These are phyloP conservation scores for Lichenothelia convexa DNA, from an alignment of 495 filamentous ascomycete genomes.

Conservation along the genomic window DNA sequence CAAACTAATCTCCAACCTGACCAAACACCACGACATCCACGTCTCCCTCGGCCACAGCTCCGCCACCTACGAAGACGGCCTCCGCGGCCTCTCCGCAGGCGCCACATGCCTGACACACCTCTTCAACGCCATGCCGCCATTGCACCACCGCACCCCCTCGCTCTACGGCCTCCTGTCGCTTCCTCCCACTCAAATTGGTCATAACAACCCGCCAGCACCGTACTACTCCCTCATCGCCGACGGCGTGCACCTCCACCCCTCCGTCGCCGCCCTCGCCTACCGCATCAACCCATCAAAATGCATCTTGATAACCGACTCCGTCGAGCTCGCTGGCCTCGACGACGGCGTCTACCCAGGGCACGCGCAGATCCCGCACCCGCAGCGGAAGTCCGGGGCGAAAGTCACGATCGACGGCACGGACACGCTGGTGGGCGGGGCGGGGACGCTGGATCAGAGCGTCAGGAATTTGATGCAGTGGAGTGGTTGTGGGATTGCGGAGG, in stretches of 20 bases:
- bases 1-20: constrained; percentile 14
- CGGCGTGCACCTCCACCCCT: constrained; percentile 43
- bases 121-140: constrained; percentile 22
- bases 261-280: constrained; percentile 40
- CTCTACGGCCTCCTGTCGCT: constrained; percentile 17
- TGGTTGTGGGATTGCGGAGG: constrained; percentile 25
- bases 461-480: constrained; percentile 27
- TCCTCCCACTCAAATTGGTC: constrained; percentile 1
- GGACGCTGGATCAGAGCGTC: constrained; percentile 25
- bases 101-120: constrained; percentile 23
- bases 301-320: constrained; percentile 43
- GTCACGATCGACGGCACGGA: constrained; percentile 27
- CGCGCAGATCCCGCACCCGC: constrained; percentile 24
- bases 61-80: constrained; percentile 17
- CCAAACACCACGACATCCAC: constrained; percentile 9
- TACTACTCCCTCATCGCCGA: constrained; percentile 46
- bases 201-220: constrained; percentile 23
- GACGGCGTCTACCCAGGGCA: constrained; percentile 35
- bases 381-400: constrained; percentile 22
- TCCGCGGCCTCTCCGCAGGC: constrained; percentile 16
- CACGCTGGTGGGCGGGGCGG: constrained; percentile 28
- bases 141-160: constrained; percentile 21
- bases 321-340: constrained; percentile 36
- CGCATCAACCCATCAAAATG: constrained; percentile 34
- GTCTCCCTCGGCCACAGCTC: constrained; percentile 24